phyloP scores from a whole-genome alignment of 805 yeast genomes.

The Clavispora asparagi region DNA sequence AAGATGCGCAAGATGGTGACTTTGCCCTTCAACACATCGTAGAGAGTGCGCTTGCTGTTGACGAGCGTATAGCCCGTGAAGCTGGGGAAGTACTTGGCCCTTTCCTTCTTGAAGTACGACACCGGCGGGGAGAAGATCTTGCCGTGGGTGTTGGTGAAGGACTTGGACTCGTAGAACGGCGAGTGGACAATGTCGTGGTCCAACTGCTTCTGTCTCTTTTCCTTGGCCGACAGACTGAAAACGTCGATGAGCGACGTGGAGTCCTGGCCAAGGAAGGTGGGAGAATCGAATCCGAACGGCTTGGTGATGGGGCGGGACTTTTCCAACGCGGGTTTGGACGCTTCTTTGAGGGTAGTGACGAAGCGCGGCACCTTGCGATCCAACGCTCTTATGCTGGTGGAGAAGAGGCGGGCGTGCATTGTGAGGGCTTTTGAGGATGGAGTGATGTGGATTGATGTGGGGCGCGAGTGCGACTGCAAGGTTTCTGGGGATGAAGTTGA shows the following conservation, averaged over 20 bases:
- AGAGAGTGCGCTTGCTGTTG: conserved; percentile 31
- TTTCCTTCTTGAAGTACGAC: conserved; percentile 69
- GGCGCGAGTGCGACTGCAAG: no score
- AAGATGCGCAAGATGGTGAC: conserved; percentile 62
- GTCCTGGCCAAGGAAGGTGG: conserved; percentile 14
- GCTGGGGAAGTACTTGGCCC: conserved; percentile 79
- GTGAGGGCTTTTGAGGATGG: no score
- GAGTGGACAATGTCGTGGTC: conserved; percentile 41
- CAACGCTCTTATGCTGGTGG: conserved; percentile 2
- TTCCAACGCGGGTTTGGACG: conserved; percentile 35
- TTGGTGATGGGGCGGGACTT: conserved; percentile 25
- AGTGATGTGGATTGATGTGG: no score
- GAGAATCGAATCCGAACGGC: conserved; percentile 36
- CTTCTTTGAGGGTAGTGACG: conserved; percentile 31
- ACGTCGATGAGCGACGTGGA: conserved; percentile 15
- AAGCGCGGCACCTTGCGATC: conserved; percentile 27
- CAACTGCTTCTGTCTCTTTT: conserved; percentile 32
- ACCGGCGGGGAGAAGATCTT: conserved; percentile 79
- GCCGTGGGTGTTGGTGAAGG: conserved; percentile 62
- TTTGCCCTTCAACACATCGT: conserved; percentile 40
- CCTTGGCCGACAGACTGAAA: conserved; percentile 33
- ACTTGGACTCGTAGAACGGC: conserved; percentile 39
- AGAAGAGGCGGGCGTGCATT: conserved; percentile 8
- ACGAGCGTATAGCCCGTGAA: conserved; percentile 51
- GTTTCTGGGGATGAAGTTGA: no score